These are phyloP conservation scores for Didymella glomerata DNA, from an alignment of 2,329 filamentous ascomycete genomes.

Conservation along the genomic window DNA sequence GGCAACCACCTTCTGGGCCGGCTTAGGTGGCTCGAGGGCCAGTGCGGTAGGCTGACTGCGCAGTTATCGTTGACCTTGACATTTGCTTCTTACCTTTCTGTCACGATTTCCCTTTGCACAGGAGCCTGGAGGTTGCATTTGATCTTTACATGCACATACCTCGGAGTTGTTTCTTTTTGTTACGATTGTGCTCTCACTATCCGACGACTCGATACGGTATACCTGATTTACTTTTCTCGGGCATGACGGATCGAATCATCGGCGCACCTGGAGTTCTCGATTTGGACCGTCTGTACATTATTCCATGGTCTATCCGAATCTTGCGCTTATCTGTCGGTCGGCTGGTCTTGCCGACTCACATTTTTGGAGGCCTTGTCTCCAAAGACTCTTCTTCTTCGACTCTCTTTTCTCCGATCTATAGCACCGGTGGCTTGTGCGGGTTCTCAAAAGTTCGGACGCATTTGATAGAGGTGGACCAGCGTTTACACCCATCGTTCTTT, in stretches of 20 bases:
- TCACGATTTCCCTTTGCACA: conserved; percentile 45
- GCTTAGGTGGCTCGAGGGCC: conserved; percentile 33
- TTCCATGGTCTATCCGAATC: conserved; percentile 45
- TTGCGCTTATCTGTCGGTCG: conserved; percentile 37
- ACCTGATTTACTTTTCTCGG: conserved; percentile 42
- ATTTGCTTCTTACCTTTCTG: conserved; percentile 28
- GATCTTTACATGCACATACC: conserved; percentile 39
- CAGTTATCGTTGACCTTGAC: conserved; percentile 42
- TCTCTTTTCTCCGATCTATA: conserved; percentile 13
- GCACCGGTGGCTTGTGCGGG: conserved; percentile 16
- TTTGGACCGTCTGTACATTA: conserved; percentile 51
- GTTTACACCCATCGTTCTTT: conserved; percentile 10
- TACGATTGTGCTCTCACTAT: conserved; percentile 42
- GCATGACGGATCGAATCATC: conserved; percentile 45
- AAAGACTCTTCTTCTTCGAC: conserved; percentile 3
- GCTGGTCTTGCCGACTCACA: conserved; percentile 36
- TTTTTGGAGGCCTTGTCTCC: neutral
- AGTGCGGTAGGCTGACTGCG: conserved; percentile 37
- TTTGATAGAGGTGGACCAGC: conserved; percentile 15
- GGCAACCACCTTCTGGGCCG: conserved; percentile 44
- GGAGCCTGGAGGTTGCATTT: conserved; percentile 37
- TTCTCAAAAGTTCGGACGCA: conserved; percentile 20
- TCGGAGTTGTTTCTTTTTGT: conserved; percentile 37
- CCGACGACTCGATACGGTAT: conserved; percentile 49
- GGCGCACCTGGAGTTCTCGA: conserved; percentile 48